These are phyloP conservation scores for Bacidia rubella DNA, from an alignment of 495 filamentous ascomycete genomes.

Conservation along the genomic window DNA sequence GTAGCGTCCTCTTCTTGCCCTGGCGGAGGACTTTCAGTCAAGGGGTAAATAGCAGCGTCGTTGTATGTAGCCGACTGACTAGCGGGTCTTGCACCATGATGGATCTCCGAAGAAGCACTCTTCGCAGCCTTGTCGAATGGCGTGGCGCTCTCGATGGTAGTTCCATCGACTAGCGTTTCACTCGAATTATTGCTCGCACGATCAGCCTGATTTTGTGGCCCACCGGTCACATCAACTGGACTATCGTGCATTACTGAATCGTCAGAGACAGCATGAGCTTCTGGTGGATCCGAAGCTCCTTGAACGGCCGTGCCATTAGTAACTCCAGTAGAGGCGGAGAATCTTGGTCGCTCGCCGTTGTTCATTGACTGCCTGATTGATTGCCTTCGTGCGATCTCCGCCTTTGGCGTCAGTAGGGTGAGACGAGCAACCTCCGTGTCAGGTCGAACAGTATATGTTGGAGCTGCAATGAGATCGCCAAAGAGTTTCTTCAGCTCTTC, in stretches of 20 bases:
- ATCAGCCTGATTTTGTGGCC: slow-evolving; percentile 22
- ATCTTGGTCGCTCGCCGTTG: not conserved
- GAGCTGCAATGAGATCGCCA: slow-evolving; percentile 48
- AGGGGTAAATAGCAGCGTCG: slow-evolving; percentile 28
- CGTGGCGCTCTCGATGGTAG: slow-evolving; percentile 28
- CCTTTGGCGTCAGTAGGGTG: slow-evolving; percentile 52
- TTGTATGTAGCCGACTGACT: slow-evolving; percentile 15
- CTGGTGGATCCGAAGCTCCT: slow-evolving; percentile 34
- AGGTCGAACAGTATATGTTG: slow-evolving; percentile 43
- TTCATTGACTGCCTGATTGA: slow-evolving; percentile 27
- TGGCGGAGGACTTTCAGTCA: slow-evolving; percentile 14
- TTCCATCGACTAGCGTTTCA: slow-evolving; percentile 36
- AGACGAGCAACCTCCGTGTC: slow-evolving; percentile 70
- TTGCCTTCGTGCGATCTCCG: slow-evolving; percentile 41
- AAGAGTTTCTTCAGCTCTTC: slow-evolving; percentile 63
- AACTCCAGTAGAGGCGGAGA: slow-evolving; percentile 27
- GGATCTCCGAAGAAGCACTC: not conserved
- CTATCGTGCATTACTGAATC: slow-evolving; percentile 8
- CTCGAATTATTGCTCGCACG: slow-evolving; percentile 31
- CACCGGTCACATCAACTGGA: slow-evolving; percentile 12
- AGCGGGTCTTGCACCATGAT: slow-evolving; percentile 13
- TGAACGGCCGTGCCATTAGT: slow-evolving; percentile 37
- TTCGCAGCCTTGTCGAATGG: slow-evolving; percentile 16
- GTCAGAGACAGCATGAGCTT: slow-evolving; percentile 18
- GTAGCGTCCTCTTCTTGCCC: slow-evolving; percentile 8